phyloP scores from a whole-genome alignment of 139 green algal species.

The Coelastrella sp. region DNA sequence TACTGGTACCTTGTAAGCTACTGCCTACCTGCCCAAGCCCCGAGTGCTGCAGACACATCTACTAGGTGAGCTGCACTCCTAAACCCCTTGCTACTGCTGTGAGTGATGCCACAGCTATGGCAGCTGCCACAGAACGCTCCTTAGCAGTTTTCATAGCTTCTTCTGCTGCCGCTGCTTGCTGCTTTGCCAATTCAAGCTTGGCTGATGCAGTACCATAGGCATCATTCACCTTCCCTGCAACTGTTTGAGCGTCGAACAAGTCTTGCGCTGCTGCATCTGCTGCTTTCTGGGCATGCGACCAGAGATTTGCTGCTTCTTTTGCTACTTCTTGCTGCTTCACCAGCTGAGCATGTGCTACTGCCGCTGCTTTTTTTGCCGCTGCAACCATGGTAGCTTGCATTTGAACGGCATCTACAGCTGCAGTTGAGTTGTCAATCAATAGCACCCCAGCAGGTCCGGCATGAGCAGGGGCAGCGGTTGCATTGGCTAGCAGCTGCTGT shows the following conservation, averaged over 20 bases:
- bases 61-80: background rate
- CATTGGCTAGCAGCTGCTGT: background rate
- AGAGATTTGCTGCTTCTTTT: background rate
- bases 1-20: background rate
- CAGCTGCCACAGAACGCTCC: conserved; percentile 12
- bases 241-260: conserved; percentile 18
- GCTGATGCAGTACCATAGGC: background rate
- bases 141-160: conserved; percentile 20
- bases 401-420: too few species aligned
- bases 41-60: background rate
- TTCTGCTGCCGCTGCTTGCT: conserved; percentile 7
- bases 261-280: conserved; percentile 26
- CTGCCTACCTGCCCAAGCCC: background rate
- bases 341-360: conserved; percentile 13
- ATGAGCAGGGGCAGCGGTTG: conserved; percentile 5
- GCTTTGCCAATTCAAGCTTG: background rate
- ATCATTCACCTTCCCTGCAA: conserved; percentile 26
- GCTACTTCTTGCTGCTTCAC: conserved; percentile 13
- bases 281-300: background rate
- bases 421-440: background rate
- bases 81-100: conserved; percentile 19
- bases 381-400: background rate
- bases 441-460: background rate
- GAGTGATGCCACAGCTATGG: background rate
- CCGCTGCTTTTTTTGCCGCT: background rate